Evolutionary conservation across 306 rosid genomes (phyloP), one percentile per base, ranked within the genome.

Genomic region (Vicia sativa): DNA sequence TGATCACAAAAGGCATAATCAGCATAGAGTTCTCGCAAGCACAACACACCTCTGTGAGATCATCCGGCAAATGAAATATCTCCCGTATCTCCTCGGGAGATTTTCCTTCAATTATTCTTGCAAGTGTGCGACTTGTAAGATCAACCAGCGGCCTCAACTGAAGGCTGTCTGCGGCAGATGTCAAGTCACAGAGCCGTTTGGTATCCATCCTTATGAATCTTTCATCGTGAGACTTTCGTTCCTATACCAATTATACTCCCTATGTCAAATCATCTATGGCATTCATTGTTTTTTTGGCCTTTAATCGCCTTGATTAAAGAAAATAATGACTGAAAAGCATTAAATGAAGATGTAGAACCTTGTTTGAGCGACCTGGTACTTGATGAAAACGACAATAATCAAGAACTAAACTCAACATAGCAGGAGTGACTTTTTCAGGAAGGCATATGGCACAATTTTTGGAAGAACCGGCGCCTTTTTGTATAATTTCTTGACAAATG

Each of bases 301-400:
- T 59, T 61, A 42, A 64, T 23, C 49, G 53, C 35, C 28, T 34
- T 13, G 13, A 46, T 16, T 6, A 41, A 43, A 62, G 42, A 70
- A 44, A 68, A 67, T 25, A 41, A 69, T 42, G 44, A 38, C 13
- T 19, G 57, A 57, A 72, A 75, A 69, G 16, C 16, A 23, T 53
- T 60, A 62, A 39, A 74, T 68, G 76, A 45, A 57, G 18, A 70
- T 15, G 71, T n/a, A 74, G 48, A 72, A 93, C 98, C 96, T 90
- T 93, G 84, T 88, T 90, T 46, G 98, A 93, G 80, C 78, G 96
- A 68, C 98, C 98, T 5, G 91, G 82, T 78, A 83, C 77, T 90
- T 83, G 96, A 87, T 93, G 98, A 76, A 93, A 93, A 55, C 93
- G 86, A 59, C 90, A 93, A 77, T 93, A 93, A 70, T 93, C 98